A percentile compares a stretch with the other conserved stretches of the same genome.
Conservation (phyloP, 208 protist species). For the Trypanosoma conorhini region DNA sequence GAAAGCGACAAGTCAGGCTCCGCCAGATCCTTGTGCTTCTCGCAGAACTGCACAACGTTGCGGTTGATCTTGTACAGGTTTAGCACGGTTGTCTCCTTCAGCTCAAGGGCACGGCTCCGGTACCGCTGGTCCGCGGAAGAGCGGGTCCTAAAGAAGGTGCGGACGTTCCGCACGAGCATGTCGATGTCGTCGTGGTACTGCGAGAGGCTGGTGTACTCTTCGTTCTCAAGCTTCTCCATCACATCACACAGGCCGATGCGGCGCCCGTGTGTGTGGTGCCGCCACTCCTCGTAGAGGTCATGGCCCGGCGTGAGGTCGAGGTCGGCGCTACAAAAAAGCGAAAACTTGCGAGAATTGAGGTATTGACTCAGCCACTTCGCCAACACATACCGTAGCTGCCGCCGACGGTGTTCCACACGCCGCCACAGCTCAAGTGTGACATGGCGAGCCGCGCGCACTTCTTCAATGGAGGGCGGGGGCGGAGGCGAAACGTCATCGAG, state of each 20-base stretch:
- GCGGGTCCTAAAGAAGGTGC: conserved; percentile 77
- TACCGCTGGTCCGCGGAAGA: conserved; percentile 55
- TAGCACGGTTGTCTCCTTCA: conserved; percentile 80
- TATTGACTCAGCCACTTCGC: conserved; percentile 78
- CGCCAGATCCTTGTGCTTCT: conserved; percentile 57
- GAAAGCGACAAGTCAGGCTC: conserved; percentile 43
- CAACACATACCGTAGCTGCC: conserved; percentile 83
- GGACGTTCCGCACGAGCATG: conserved; percentile 71
- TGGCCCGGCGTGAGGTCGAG: conserved; percentile 63
- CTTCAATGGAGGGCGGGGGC: conserved; percentile 22
- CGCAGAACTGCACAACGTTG: conserved; percentile 75
- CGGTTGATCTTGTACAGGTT: conserved; percentile 85
- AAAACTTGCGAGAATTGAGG: conserved; percentile 56
- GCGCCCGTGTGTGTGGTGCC: conserved; percentile 46
- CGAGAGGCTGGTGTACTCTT: conserved; percentile 78
- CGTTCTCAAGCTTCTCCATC: conserved; percentile 74
- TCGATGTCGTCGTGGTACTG: conserved; percentile 89
- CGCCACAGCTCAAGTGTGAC: conserved; percentile 49
- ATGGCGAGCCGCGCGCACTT: conserved; percentile 22
- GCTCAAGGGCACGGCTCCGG: conserved; percentile 65
- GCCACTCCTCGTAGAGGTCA: conserved; percentile 60
- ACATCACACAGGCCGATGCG: conserved; percentile 71
- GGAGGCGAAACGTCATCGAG: conserved; percentile 27
- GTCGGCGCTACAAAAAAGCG: conserved; percentile 59
- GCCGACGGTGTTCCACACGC: conserved; percentile 74